Percentiles rank a stretch among this genome's conserved stretches.
Evolutionary conservation across 345 rosid species (phyloP).

Genomic region (Camelina sativa): DNA sequence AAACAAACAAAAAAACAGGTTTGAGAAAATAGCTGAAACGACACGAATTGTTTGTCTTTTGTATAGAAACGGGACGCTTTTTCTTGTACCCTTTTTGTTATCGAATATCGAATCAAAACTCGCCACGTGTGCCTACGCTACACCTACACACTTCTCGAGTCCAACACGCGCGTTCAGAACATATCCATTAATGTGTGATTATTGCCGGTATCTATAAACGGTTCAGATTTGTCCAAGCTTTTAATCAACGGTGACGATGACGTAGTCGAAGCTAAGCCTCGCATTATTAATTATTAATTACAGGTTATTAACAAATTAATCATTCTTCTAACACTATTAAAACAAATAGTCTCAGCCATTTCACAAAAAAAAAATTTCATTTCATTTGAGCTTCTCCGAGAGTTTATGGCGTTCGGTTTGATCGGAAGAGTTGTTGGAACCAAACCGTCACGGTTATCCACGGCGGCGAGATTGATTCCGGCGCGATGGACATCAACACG

Average conservation of each 20-base stretch:
- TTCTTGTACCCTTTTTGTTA: background rate
- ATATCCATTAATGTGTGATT: background rate
- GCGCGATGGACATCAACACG: conserved; percentile 57
- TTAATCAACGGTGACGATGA: conserved; percentile 24
- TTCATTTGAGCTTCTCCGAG: conserved; percentile 8
- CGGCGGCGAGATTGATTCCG: conserved; percentile 47
- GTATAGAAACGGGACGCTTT: conserved; percentile 26
- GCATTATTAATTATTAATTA: background rate
- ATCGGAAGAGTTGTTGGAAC: conserved; percentile 51
- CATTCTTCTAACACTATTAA: background rate
- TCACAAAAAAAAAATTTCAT: background rate
- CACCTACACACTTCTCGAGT: background rate
- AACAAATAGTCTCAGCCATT: background rate
- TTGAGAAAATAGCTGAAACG: conserved; percentile 3
- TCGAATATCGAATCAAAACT: background rate
- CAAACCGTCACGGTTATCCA: conserved; percentile 32
- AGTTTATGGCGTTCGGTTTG: conserved; percentile 56
- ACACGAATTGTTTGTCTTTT: background rate
- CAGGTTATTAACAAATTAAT: conserved; percentile 6
- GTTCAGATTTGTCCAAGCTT: background rate
- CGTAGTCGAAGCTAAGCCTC: conserved; percentile 20
- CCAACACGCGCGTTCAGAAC: conserved; percentile 28
- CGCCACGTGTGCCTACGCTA: conserved; percentile 3
- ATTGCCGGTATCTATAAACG: conserved; percentile 7
- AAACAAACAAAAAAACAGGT: background rate